Conservation (phyloP, 1,284 basidiomycete genomes). For the Leccinum solheimii region DNA sequence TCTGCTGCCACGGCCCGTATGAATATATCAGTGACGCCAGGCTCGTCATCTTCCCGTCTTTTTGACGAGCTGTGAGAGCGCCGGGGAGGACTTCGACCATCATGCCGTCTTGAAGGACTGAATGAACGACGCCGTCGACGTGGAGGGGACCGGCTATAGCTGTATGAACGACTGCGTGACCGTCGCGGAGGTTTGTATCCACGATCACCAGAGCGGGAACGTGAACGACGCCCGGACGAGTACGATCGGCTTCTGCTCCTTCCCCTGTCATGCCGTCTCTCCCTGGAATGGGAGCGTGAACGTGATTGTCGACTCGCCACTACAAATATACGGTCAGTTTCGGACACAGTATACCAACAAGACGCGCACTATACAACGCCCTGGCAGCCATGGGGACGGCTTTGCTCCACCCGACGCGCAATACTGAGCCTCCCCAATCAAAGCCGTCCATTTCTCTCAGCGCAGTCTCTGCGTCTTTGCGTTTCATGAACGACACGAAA, state of each 20-base stretch:
- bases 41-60: constrained; percentile 43
- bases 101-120: constrained; percentile 36
- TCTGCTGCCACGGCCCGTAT: constrained; percentile 84
- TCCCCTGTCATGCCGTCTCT: constrained; percentile 23
- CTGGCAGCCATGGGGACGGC: constrained; percentile 82
- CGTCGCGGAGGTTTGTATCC: constrained; percentile 35
- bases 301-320: constrained; percentile 35
- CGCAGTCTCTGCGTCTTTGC: constrained; percentile 86
- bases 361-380: constrained; percentile 73
- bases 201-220: constrained; percentile 49
- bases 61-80: constrained; percentile 40
- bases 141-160: constrained; percentile 46
- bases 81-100: constrained; percentile 46
- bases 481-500: constrained; percentile 95
- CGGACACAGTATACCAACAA: not conserved
- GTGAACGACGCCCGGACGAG: constrained; percentile 44
- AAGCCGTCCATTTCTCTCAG: constrained; percentile 86
- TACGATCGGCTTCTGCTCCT: constrained; percentile 42
- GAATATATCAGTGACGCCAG: constrained; percentile 77
- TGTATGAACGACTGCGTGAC: constrained; percentile 45
- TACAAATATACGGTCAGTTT: constrained; percentile 14
- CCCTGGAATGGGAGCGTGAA: constrained; percentile 35
- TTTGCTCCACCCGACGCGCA: constrained; percentile 95
- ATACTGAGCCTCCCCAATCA: constrained; percentile 85
- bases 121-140: constrained; percentile 33